These are phyloP conservation scores for Sugiyamaella novakii DNA, from an alignment of 1,139 yeast species.

Conservation along the genomic window DNA sequence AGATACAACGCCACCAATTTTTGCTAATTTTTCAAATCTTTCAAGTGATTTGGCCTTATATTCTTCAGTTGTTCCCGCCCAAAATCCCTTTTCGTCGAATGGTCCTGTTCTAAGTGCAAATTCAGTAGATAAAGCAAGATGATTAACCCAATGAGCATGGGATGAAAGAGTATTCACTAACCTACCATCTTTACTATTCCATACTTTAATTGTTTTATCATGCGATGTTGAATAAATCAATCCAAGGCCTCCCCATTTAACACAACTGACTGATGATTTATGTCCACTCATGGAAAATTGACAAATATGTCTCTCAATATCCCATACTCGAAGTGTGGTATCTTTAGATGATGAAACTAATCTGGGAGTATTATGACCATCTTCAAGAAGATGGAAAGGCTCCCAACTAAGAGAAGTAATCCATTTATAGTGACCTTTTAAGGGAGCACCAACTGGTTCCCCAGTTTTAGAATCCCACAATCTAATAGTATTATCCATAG, in stretches of 20 bases:
- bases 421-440: constrained; percentile 87
- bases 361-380: constrained; percentile 62
- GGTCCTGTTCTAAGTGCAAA: constrained; percentile 84
- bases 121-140: constrained; percentile 87
- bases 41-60: constrained; percentile 59
- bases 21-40: constrained; percentile 78
- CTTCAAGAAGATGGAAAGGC: constrained; percentile 77
- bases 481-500: constrained; percentile 88
- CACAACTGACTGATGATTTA: constrained; percentile 85
- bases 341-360: constrained; percentile 91
- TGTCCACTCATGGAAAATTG: constrained; percentile 82
- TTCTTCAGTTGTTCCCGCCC: constrained; percentile 49
- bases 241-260: constrained; percentile 93
- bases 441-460: constrained; percentile 67
- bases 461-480: constrained; percentile 87
- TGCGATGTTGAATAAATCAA: constrained; percentile 88
- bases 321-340: constrained; percentile 90
- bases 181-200: constrained; percentile 84
- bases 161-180: constrained; percentile 78
- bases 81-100: constrained; percentile 60
- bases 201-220: constrained; percentile 88
- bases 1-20: constrained; percentile 62
- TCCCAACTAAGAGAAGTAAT: constrained; percentile 91
- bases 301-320: constrained; percentile 70
- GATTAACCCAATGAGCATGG: constrained; percentile 99